A percentile compares a stretch with the other conserved stretches of the same genome.
phyloP scores from a whole-genome alignment of 805 yeast genomes.

The Wickerhamomyces ciferrii region DNA sequence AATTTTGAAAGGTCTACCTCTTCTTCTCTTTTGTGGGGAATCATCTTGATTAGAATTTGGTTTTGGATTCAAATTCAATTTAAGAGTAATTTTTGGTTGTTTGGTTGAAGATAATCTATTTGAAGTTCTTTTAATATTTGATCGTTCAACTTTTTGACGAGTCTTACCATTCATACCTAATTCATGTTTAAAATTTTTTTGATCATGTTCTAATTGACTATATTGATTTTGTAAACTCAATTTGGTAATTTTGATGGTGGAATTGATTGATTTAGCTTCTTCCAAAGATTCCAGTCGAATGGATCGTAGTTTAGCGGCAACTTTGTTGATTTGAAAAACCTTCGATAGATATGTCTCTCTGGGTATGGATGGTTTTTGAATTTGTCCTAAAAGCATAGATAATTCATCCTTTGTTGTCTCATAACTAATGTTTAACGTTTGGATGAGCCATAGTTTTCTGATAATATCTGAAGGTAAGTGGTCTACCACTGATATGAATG shows the following conservation, averaged over 20 bases:
- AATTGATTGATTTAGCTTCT: conserved; percentile 21
- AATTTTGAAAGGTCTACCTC: conserved; percentile 3
- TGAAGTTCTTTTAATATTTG: conserved; percentile 13
- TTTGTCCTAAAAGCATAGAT: conserved; percentile 8
- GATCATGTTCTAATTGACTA: conserved; percentile 20
- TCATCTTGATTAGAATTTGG: conserved; percentile 1
- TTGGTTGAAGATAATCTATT: neutral
- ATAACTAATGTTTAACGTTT: conserved; percentile 25
- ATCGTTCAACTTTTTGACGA: conserved; percentile 11
- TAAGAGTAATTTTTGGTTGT: conserved; percentile 10
- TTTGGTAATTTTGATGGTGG: conserved; percentile 18
- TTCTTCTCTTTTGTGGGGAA: neutral
- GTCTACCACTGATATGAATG: conserved; percentile 32
- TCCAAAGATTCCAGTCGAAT: conserved; percentile 24
- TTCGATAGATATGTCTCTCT: conserved; percentile 5
- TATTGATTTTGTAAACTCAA: conserved; percentile 16
- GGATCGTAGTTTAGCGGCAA: conserved; percentile 14
- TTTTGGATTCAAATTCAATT: conserved; percentile 3
- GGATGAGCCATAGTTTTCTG: conserved; percentile 35
- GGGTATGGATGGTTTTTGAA: conserved; percentile 6
- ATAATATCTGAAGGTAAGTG: conserved; percentile 39
- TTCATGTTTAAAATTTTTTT: conserved; percentile 18
- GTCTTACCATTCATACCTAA: conserved; percentile 12
- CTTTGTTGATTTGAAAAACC: neutral
- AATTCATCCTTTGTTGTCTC: conserved; percentile 12